Evolutionary conservation across 441 rosid genomes (phyloP).

Genomic region (Erysimum pusillum): DNA sequence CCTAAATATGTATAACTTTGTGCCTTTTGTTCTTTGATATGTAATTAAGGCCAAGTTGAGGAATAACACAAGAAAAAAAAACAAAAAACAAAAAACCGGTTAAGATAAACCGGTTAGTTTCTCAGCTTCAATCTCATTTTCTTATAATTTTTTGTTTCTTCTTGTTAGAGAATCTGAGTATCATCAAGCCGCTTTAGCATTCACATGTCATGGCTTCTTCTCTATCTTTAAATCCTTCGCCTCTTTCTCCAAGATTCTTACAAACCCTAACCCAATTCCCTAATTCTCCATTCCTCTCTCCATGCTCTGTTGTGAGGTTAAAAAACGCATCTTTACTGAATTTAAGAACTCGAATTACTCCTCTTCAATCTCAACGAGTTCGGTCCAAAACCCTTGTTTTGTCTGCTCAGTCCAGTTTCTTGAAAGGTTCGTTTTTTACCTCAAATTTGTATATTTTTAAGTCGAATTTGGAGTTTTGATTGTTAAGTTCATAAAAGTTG

Average conservation of each 20-base stretch:
- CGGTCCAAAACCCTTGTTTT: conserved; percentile 49
- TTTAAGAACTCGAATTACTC: conserved; percentile 34
- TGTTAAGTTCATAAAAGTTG: conserved; percentile 8
- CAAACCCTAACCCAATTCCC: conserved; percentile 27
- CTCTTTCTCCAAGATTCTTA: conserved; percentile 26
- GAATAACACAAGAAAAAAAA: too few species aligned
- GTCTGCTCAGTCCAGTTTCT: conserved; percentile 67
- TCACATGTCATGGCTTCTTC: conserved; percentile 45
- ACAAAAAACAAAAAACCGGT: too few species aligned
- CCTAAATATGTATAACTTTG: too few species aligned
- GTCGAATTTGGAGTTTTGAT: conserved; percentile 18
- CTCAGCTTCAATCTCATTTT: neutral
- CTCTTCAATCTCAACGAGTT: conserved; percentile 41
- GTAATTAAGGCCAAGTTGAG: too few species aligned
- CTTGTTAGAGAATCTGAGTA: neutral
- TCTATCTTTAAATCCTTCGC: conserved; percentile 25
- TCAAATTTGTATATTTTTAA: neutral
- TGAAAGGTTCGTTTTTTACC: conserved; percentile 58
- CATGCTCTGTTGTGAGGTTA: conserved; percentile 43
- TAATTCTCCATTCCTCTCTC: conserved; percentile 45
- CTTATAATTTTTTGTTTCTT: neutral
- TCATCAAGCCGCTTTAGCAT: conserved; percentile 9
- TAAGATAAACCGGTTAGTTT: too few species aligned
- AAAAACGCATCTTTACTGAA: conserved; percentile 41
- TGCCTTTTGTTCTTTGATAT: too few species aligned